Percentiles rank a stretch among this genome's conserved stretches.
These are phyloP conservation scores for Ascosphaera acerosa DNA, from an alignment of 2,329 filamentous ascomycete species.

Conservation along the genomic window DNA sequence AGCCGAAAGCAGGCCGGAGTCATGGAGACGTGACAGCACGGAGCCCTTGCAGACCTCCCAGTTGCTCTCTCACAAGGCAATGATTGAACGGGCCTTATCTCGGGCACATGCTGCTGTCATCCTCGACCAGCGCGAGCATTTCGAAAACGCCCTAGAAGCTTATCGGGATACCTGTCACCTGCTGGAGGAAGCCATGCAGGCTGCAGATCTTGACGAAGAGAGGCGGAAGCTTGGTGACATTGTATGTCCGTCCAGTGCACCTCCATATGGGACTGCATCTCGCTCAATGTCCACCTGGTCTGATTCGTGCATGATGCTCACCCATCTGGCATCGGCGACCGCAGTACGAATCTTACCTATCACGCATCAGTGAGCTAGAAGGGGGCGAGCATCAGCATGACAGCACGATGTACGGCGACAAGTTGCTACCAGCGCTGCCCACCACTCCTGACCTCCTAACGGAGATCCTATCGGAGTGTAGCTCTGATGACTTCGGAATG, in stretches of 20 bases:
- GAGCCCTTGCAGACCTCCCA: too few relatives aligned
- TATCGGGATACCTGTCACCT: conserved; percentile 80
- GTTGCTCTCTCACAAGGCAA: conserved; percentile 77
- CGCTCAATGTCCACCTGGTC: too few relatives aligned
- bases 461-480: not conserved
- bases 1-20: too few relatives aligned
- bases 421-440: not conserved
- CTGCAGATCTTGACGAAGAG: conserved; percentile 68
- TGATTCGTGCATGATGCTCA: conserved; percentile 1
- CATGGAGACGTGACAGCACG: too few relatives aligned
- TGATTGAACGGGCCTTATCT: conserved; percentile 85
- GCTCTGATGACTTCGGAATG: not conserved
- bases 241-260: conserved; percentile 37
- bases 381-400: not conserved
- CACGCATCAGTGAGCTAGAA: conserved; percentile 1
- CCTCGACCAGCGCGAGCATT: conserved; percentile 87
- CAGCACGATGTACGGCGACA: not conserved
- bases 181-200: conserved; percentile 63
- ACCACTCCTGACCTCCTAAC: not conserved
- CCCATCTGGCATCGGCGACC: not conserved
- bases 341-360: not conserved
- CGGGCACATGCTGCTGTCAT: conserved; percentile 92
- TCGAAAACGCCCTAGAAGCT: conserved; percentile 68
- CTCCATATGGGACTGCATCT: conserved; percentile 5
- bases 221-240: conserved; percentile 70